These are phyloP conservation scores for Hippophae rhamnoides DNA, from an alignment of 306 rosid species.

Conservation along the genomic window DNA sequence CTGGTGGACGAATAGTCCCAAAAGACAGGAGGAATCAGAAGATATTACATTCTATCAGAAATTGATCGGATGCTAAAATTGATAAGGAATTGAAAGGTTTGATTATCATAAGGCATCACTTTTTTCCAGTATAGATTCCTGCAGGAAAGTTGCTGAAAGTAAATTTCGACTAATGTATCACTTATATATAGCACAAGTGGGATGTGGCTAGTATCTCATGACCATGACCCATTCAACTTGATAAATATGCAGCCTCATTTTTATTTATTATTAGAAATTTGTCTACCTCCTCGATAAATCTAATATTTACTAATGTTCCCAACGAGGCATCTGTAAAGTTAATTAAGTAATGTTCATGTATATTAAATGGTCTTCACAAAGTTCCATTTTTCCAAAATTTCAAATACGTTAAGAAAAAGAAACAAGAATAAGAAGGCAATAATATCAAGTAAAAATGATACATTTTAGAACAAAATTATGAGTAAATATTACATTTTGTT, in stretches of 20 bases:
- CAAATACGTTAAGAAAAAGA: too few relatives aligned
- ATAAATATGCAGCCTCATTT: slow-evolving; percentile 14
- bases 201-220: slow-evolving; percentile 30
- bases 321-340: too few relatives aligned
- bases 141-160: slow-evolving; percentile 32
- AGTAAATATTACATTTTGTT: too few relatives aligned
- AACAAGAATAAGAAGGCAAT: too few relatives aligned
- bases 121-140: slow-evolving; percentile 31
- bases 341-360: too few relatives aligned
- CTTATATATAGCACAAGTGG: slow-evolving; percentile 27
- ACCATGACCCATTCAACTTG: slow-evolving; percentile 35
- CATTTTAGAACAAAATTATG: too few relatives aligned
- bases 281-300: too few relatives aligned
- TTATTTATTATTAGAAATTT: neutral
- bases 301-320: too few relatives aligned
- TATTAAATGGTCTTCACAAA: too few relatives aligned
- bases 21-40: slow-evolving; percentile 26
- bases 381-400: too few relatives aligned
- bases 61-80: slow-evolving; percentile 20
- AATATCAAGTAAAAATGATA: too few relatives aligned
- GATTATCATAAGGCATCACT: slow-evolving; percentile 27
- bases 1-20: slow-evolving; percentile 18
- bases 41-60: slow-evolving; percentile 26
- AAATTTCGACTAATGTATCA: slow-evolving; percentile 53
- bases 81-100: slow-evolving; percentile 42